Base-by-base conservation (phyloP, 2,329 filamentous ascomycete species). In the Blumeria graminis region DNA sequence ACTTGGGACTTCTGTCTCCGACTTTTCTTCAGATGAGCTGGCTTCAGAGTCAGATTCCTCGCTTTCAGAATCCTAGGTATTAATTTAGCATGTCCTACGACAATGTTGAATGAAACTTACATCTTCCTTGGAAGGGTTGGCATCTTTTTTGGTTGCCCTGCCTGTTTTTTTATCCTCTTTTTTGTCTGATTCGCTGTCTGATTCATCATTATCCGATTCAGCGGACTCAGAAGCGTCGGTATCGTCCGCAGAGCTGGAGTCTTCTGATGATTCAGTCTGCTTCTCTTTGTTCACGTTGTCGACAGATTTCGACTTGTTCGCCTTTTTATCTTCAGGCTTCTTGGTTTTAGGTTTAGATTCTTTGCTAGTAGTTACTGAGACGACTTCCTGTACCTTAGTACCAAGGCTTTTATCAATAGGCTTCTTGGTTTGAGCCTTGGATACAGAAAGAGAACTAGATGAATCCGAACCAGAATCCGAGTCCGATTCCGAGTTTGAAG, bases 1-100 rank as follows among this genome's bases (percentile, higher is more conserved):
- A 64, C 70, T 71, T 60, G 71, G 69, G 58, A 62, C 65, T 43
- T 65, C 63, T 34, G 57, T 58, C 36, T 65, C 63, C 41, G 53
- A 57, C 16, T 22, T 22, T 13, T 50, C 22, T 2, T 58, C 60
- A 28, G 58, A 59, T 34, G 58, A 60, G 45, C 59, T 58, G 36
- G 59, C 62, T 32, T 57, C 63, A 43, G 60, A 61, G 36, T 57
- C 62, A 58, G 58, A 55, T 13, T 57, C 57, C 50, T 58, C 43
- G 35, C 32, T 52, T 18, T 54, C 50, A 18, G 55, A 53, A 14
- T 43, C 13, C 18, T 43, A n/a, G 11, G 22, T 28, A 28, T 2
- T 28, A 28, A 28, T 28, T 28, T 28, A 28, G 22, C 22, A 4
- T 4, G 3, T 41, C 1, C 11, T 16, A 6, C 2, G 38, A 41